Base-by-base conservation (phyloP, 2,329 filamentous ascomycete species). In the Cytospora paraplurivora region DNA sequence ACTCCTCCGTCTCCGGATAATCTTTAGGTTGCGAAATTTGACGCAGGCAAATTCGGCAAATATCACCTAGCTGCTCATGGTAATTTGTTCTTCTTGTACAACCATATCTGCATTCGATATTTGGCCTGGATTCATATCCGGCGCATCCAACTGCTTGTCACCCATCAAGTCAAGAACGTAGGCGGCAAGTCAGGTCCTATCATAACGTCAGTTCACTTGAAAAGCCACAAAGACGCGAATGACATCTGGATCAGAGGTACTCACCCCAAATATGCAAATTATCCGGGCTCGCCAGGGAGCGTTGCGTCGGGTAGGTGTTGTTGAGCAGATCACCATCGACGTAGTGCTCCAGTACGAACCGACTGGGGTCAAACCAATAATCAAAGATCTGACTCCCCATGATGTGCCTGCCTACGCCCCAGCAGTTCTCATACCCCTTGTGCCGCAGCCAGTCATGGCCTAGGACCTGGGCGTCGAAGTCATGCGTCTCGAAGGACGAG, bases 341-440 rank as follows among this genome's bases (percentile, higher is more conserved):
- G 69, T 91, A 91, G 73, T 90, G 87, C 75, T 89, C 87, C 70
- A 89, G 76, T 73, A 89, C 88, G 70, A 88, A 87, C 0, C 79
- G 78, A 3, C 78, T 80, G 0, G 84, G 83, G 73, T 90, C 87
- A 70, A 84, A 87, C 87, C 87, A 90, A 72, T 90, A 90, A 70
- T 91, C 88, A 68, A 91, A 92, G 58, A 91, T 85, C 75, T 91
- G 88, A 67, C 82, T 86, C 4, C 88, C 88, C 69, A 91, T 79
- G 27, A 90, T 82, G 76, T 91, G 88, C 59, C 89, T 75, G 0
- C 89, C 89, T 0, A 92, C 84, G 1, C 89, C 89, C 89, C 89
- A 92, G 66, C 87, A 87, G 68, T 81, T 83, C 69, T 80, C 81
- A 71, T 89, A 89, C 1, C 84, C 85, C 72, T 86, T 84, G 66